Evolutionary conservation across 2,329 filamentous ascomycete species (phyloP).

Genomic region (Cladosporium sp.): DNA sequence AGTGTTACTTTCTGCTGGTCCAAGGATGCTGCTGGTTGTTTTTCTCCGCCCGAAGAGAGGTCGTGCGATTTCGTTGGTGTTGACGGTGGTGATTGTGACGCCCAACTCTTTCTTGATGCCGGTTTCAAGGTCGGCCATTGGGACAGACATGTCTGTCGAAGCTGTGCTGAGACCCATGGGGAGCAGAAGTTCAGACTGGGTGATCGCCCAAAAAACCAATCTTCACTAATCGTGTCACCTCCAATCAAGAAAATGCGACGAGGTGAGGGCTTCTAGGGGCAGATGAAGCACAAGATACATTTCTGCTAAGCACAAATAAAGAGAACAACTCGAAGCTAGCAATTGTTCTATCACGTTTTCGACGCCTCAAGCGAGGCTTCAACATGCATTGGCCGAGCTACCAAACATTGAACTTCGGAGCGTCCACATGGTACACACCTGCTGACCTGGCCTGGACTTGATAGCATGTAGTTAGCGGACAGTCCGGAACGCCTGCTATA

Average conservation of each 20-base stretch:
- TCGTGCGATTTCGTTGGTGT: slow-evolving; percentile 13
- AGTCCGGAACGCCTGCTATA: background rate
- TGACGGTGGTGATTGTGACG: slow-evolving; percentile 5
- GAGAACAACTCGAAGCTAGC: background rate
- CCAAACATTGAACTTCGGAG: background rate
- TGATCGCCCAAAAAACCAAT: background rate
- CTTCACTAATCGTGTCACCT: background rate
- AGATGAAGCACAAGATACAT: background rate
- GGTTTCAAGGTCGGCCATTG: slow-evolving; percentile 22
- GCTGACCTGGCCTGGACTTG: background rate
- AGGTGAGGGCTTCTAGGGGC: background rate
- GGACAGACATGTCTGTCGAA: slow-evolving; percentile 2
- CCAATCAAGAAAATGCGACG: too few species aligned
- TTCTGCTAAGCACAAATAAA: background rate
- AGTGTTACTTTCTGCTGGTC: slow-evolving; percentile 13
- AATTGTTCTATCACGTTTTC: background rate
- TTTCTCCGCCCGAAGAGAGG: slow-evolving; percentile 25
- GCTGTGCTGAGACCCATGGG: background rate
- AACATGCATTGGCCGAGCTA: background rate
- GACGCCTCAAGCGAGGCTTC: background rate
- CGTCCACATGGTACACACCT: background rate
- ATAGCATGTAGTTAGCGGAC: background rate
- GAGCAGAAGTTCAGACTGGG: too few species aligned
- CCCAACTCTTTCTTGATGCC: slow-evolving; percentile 21
- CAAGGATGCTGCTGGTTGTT: slow-evolving; percentile 23